phyloP scores from a whole-genome alignment of 2,329 filamentous ascomycete genomes.

The Sclerotinia spermophila region DNA sequence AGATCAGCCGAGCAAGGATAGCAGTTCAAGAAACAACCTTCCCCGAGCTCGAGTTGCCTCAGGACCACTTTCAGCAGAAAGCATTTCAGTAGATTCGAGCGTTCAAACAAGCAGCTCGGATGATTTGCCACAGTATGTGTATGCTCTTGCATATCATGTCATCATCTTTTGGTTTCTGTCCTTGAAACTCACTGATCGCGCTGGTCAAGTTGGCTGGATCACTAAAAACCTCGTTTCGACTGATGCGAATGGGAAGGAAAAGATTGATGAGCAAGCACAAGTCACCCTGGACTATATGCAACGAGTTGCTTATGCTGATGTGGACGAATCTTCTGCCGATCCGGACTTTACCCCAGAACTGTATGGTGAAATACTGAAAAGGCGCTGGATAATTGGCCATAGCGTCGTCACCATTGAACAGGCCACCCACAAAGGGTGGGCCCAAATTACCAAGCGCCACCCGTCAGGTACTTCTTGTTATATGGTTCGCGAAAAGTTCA shows the following conservation, averaged over 20 bases:
- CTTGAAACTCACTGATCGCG: constrained; percentile 77
- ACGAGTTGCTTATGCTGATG: constrained; percentile 78
- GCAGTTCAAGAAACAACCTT: constrained; percentile 38
- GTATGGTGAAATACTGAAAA: constrained; percentile 64
- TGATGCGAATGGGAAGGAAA: constrained; percentile 69
- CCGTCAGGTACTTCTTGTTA: constrained; percentile 61
- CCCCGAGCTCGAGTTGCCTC: constrained; percentile 30
- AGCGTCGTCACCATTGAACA: constrained; percentile 73
- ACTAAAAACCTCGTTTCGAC: constrained; percentile 76
- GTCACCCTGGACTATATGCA: constrained; percentile 96
- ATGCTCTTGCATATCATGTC: constrained; percentile 89
- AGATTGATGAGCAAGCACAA: constrained; percentile 85
- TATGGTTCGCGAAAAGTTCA: constrained; percentile 55
- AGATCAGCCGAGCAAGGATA: constrained; percentile 50
- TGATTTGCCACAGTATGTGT: constrained; percentile 88
- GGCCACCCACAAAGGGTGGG: constrained; percentile 61
- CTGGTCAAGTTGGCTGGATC: constrained; percentile 85
- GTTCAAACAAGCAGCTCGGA: constrained; percentile 50
- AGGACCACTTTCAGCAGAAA: constrained; percentile 32
- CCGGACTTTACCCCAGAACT: constrained; percentile 60
- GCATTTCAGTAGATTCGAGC: constrained; percentile 43
- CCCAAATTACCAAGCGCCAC: constrained; percentile 67
- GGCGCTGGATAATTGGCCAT: constrained; percentile 69
- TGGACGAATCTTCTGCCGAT: constrained; percentile 70
- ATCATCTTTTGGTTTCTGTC: constrained; percentile 97